phyloP scores from a whole-genome alignment of 352 stramenopile genomes.

The Phytophthora lateralis region DNA sequence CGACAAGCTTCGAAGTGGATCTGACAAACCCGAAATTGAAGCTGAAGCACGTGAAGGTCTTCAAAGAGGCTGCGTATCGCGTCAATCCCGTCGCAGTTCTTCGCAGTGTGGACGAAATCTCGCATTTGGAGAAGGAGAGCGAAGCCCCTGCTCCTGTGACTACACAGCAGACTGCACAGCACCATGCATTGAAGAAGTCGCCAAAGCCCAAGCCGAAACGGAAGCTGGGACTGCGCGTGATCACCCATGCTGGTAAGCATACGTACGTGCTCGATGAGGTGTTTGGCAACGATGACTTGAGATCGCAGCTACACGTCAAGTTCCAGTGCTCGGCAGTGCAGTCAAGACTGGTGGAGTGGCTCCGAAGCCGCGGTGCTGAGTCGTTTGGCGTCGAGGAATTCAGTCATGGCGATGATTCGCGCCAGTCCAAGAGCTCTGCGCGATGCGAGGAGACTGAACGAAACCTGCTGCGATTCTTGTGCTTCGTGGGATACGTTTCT shows the following conservation, averaged over 20 bases:
- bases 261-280: slow-evolving; percentile 45
- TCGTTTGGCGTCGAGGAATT: slow-evolving; percentile 41
- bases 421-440: slow-evolving; percentile 6
- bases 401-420: slow-evolving; percentile 1
- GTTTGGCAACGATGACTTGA: slow-evolving; percentile 35
- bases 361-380: slow-evolving; percentile 30
- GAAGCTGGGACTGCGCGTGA: slow-evolving; percentile 10
- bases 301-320: slow-evolving; percentile 46
- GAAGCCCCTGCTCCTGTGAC: not conserved
- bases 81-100: slow-evolving; percentile 57
- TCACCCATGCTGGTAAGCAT: slow-evolving; percentile 6
- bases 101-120: slow-evolving; percentile 44
- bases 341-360: slow-evolving; percentile 57
- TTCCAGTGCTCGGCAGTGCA: slow-evolving; percentile 60
- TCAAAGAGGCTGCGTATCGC: slow-evolving; percentile 43
- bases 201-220: slow-evolving; percentile 43
- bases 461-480: slow-evolving; percentile 62
- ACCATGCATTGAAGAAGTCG: slow-evolving; percentile 43
- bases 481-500: slow-evolving; percentile 48
- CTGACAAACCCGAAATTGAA: slow-evolving; percentile 37
- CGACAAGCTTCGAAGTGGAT: slow-evolving; percentile 32
- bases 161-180: slow-evolving; percentile 23
- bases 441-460: slow-evolving; percentile 37
- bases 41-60: slow-evolving; percentile 41
- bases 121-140: slow-evolving; percentile 7